Conservation (phyloP, 441 rosid genomes). For the Cnidoscolus chayamansa region DNA sequence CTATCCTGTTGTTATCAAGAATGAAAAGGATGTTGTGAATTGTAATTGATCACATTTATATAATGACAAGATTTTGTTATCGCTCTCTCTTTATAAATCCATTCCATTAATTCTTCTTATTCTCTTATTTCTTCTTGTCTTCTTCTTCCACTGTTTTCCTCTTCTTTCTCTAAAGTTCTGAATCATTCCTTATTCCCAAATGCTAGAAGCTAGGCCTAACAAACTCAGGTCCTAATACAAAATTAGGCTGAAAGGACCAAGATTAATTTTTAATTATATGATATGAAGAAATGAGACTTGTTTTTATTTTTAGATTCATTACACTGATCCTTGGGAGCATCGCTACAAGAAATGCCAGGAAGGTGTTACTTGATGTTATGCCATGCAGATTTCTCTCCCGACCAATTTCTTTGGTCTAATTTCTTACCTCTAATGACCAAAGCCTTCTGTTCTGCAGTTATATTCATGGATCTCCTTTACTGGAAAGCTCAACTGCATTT, state of each 20-base stretch:
- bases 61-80: background rate
- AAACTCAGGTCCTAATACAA: background rate
- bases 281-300: background rate
- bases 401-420: background rate
- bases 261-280: background rate
- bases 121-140: background rate
- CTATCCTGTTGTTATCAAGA: no score
- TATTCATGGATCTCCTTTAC: conserved; percentile 91
- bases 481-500: conserved; percentile 77
- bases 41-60: background rate
- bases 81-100: background rate
- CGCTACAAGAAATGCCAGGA: no score
- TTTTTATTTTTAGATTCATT: background rate
- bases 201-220: background rate
- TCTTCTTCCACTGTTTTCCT: background rate
- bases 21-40: background rate
- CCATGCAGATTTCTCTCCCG: background rate
- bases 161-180: background rate
- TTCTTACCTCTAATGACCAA: conserved; percentile 6
- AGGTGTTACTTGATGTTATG: no score
- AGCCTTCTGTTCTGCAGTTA: conserved; percentile 51
- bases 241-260: background rate
- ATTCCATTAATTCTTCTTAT: background rate
- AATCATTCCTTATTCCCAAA: background rate
- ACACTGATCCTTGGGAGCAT: no score